Conservation (phyloP, 768 basidiomycete species). For the Leccinum arenicola region DNA sequence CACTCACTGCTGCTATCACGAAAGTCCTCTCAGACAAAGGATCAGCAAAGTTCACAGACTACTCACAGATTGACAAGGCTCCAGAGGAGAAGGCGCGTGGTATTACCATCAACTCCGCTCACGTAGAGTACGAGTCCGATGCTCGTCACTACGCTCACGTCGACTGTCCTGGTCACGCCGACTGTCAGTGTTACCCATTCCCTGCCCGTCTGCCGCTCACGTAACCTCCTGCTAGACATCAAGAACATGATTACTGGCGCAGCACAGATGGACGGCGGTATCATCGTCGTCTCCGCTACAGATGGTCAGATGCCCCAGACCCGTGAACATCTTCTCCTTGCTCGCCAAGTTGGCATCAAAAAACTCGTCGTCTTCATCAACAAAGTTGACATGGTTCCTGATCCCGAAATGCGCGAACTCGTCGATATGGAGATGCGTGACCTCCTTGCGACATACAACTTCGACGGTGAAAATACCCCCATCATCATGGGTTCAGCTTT, state of each 20-base stretch:
- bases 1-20: slow-evolving; percentile 93
- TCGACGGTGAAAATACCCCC: slow-evolving; percentile 97
- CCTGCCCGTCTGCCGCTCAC: slow-evolving; percentile 4
- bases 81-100: slow-evolving; percentile 99
- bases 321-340: slow-evolving; percentile 94
- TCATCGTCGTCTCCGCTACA: slow-evolving; percentile 95
- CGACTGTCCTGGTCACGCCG: slow-evolving; percentile 95
- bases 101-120: slow-evolving; percentile 98
- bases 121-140: slow-evolving; percentile 96
- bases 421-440: slow-evolving; percentile 99
- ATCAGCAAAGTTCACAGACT: slow-evolving; percentile 86
- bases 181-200: slow-evolving; percentile 55
- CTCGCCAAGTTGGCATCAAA: slow-evolving; percentile 97
- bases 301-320: slow-evolving; percentile 99
- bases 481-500: slow-evolving; percentile 97
- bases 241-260: slow-evolving; percentile 99
- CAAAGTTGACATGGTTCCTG: slow-evolving; percentile 96
- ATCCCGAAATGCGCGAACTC: slow-evolving; percentile 97
- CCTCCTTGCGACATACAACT: slow-evolving; percentile 86
- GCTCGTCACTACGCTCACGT: slow-evolving; percentile 95
- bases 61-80: slow-evolving; percentile 97
- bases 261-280: slow-evolving; percentile 95
- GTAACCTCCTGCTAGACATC: slow-evolving; percentile 54
- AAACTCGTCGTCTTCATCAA: slow-evolving; percentile 99
- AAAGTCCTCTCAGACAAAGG: slow-evolving; percentile 81